Base-by-base conservation (phyloP, 2,329 filamentous ascomycete genomes). In the Penicillium psychrosexuale region DNA sequence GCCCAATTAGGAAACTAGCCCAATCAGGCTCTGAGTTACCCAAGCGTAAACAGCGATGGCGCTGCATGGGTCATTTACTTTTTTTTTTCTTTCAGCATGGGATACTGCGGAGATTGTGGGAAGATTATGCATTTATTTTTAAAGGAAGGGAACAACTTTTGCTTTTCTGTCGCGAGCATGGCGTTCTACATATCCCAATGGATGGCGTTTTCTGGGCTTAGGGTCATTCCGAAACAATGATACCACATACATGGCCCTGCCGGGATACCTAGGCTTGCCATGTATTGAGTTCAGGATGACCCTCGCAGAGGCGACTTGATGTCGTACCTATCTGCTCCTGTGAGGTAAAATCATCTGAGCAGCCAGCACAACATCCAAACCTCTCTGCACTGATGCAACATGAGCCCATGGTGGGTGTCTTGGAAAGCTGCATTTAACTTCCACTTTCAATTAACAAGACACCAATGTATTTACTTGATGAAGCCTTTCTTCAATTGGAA, bases 1-100 rank as follows among this genome's bases (percentile, higher is more conserved):
- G 13, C 87, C 89, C 46, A 87, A 88, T 50, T 91, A 76, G 91
- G 97, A 62, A 96, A 97, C 73, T 90, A 89, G 12, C 87, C 89
- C 46, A 87, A 88, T 48, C 91, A 75, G 63, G 48, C 24, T 43
- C 45, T 17, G 37, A 36, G 22, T 34, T 27, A 40, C 31, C 9
- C 34, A 22, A 47, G 48, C 56, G 55, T 53, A 44, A 51, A 31
- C 42, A 53, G 19, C 34, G 30, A 50, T 36, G 51, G 40, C 40
- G 47, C 42, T 13, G 33, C 50, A 53, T 27, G 43, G 30, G 13
- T 49, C 30, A 27, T 48, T 48, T 50, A 45, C 43, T 40, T 36
- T 38, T 53, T 54, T 56, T 51, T 53, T 56, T 56, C 27, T 46
- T 59, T 57, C 61, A 54, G 55, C 49, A 58, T 54, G 33, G 43